phyloP scores from a whole-genome alignment of 2,329 filamentous ascomycete species.

The Aspergillus sclerotialis region DNA sequence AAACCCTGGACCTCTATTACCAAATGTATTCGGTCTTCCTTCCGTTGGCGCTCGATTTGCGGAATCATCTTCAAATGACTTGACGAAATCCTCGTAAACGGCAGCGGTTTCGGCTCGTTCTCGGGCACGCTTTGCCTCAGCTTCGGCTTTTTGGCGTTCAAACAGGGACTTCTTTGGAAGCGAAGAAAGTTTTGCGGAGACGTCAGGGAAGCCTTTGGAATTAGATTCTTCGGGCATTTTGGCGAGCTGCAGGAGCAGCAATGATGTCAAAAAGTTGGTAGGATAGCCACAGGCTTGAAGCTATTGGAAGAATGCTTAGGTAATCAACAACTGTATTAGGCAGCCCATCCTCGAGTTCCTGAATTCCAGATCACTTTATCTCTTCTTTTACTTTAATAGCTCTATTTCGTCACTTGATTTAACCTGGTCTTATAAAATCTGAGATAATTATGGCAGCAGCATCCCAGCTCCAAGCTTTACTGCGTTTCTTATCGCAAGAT shows the following conservation, averaged over 20 bases:
- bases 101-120: conserved; percentile 84
- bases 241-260: conserved; percentile 17
- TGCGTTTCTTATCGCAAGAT: conserved; percentile 54
- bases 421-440: too few species aligned
- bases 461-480: conserved; percentile 34
- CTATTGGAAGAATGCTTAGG: too few species aligned
- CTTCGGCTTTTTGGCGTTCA: conserved; percentile 81
- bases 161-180: conserved; percentile 79
- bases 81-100: conserved; percentile 80
- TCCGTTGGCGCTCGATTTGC: conserved; percentile 12
- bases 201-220: conserved; percentile 55
- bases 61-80: conserved; percentile 51
- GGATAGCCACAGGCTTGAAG: too few species aligned
- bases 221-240: conserved; percentile 34
- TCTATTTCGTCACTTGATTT: too few species aligned
- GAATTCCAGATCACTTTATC: too few species aligned
- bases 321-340: too few species aligned
- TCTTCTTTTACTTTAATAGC: too few species aligned
- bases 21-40: conserved; percentile 18
- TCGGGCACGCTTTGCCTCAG: conserved; percentile 76
- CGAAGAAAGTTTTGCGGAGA: conserved; percentile 70
- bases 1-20: conserved; percentile 27
- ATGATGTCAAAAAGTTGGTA: too few species aligned
- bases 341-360: too few species aligned
- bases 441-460: conserved; percentile 14